Conservation (phyloP, 345 rosid genomes). For the Lagerstroemia speciosa region DNA sequence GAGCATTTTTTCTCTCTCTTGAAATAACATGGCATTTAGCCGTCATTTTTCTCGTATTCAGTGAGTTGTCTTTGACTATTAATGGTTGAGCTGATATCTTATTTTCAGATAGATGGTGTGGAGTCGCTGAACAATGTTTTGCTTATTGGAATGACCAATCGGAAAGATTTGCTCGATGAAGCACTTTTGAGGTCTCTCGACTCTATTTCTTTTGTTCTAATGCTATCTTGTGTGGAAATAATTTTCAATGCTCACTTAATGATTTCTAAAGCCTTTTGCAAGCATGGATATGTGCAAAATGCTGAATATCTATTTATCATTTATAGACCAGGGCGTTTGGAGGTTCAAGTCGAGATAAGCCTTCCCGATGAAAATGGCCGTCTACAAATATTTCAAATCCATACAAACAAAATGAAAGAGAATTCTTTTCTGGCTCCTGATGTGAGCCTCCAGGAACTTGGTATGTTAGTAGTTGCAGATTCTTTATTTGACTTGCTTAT, state of each 20-base stretch:
- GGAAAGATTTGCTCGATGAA: conserved; percentile 99
- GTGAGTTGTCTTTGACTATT: background rate
- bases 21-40: no score
- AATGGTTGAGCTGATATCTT: background rate
- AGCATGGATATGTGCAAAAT: background rate
- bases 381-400: conserved; percentile 90
- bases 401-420: conserved; percentile 97
- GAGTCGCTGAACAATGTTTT: conserved; percentile 96
- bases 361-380: conserved; percentile 99
- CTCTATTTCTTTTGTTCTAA: background rate
- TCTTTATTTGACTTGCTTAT: background rate
- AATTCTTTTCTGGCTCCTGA: conserved; percentile 86
- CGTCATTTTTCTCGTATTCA: background rate
- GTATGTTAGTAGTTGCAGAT: conserved; percentile 30
- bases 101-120: conserved; percentile 97
- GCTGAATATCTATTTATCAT: conserved; percentile 6
- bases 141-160: conserved; percentile 99
- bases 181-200: conserved; percentile 75
- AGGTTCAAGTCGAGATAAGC: conserved; percentile 98
- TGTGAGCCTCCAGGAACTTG: conserved; percentile 80
- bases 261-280: background rate
- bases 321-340: conserved; percentile 90
- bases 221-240: background rate
- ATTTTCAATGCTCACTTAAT: background rate
- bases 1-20: no score